Evolutionary conservation across 495 filamentous ascomycete species (phyloP).

Genomic region (Entonaema liquescens): DNA sequence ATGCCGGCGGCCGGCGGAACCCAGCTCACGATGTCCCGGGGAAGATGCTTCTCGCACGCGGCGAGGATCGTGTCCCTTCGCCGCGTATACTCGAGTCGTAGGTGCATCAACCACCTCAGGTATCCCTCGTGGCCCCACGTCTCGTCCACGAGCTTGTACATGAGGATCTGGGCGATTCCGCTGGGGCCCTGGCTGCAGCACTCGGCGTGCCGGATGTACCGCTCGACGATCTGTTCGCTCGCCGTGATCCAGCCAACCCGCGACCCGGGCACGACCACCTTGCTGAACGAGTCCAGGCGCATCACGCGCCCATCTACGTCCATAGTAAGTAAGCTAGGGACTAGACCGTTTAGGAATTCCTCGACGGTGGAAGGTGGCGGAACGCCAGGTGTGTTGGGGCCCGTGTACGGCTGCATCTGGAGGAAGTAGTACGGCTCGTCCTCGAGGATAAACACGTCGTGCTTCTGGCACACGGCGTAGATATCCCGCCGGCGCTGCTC

Average conservation of each 20-base stretch:
- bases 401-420: conserved; percentile 88
- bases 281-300: conserved; percentile 83
- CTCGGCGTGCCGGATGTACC: conserved; percentile 80
- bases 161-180: conserved; percentile 80
- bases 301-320: conserved; percentile 72
- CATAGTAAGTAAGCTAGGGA: conserved; percentile 72
- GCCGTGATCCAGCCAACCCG: conserved; percentile 83
- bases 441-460: conserved; percentile 88
- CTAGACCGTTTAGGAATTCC: conserved; percentile 59
- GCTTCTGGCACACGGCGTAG: conserved; percentile 79
- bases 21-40: conserved; percentile 83
- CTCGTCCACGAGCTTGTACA: conserved; percentile 92
- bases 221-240: conserved; percentile 82
- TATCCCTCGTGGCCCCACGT: conserved; percentile 95
- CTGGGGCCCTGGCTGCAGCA: conserved; percentile 81
- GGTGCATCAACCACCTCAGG: conserved; percentile 85
- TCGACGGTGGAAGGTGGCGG: conserved; percentile 32
- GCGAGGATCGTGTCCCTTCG: conserved; percentile 79
- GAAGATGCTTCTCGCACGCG: conserved; percentile 84
- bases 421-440: conserved; percentile 98
- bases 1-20: conserved; percentile 87
- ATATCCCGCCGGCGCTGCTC: conserved; percentile 69
- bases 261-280: conserved; percentile 80
- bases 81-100: conserved; percentile 83
- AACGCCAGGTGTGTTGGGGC: conserved; percentile 37